phyloP scores from a whole-genome alignment of 768 basidiomycete genomes.

The Auricularia sp. region DNA sequence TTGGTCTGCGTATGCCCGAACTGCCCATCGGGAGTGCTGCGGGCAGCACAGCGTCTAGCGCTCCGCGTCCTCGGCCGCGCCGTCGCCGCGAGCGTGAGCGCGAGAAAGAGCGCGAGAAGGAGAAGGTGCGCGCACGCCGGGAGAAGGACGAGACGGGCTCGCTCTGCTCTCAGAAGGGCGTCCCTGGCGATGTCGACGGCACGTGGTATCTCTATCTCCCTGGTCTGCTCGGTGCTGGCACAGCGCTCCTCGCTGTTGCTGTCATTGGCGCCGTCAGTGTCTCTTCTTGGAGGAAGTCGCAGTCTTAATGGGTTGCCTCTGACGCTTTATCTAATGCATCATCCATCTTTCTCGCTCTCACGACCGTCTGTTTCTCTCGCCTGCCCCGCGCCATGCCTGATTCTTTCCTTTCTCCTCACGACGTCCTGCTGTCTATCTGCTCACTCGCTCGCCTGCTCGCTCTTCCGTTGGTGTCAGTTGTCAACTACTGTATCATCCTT shows the following conservation, averaged over 20 bases:
- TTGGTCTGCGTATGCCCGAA: slow-evolving; percentile 58
- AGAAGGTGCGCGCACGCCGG: slow-evolving; percentile 11
- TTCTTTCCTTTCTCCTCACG: too few species aligned
- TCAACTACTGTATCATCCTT: not conserved
- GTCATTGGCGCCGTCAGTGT: slow-evolving; percentile 71
- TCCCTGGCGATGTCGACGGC: slow-evolving; percentile 35
- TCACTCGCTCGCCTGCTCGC: too few species aligned
- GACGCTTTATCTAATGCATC: not conserved
- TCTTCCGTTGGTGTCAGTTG: too few species aligned
- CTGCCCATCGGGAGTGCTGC: slow-evolving; percentile 33
- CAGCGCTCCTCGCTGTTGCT: slow-evolving; percentile 67
- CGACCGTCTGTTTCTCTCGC: not conserved
- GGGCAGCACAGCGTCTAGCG: slow-evolving; percentile 6
- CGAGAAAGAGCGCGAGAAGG: slow-evolving; percentile 4
- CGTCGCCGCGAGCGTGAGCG: slow-evolving; percentile 2
- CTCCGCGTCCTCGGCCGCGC: not conserved
- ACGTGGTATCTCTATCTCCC: slow-evolving; percentile 77
- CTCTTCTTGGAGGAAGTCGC: slow-evolving; percentile 47
- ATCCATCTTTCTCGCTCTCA: not conserved
- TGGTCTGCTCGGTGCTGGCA: slow-evolving; percentile 73
- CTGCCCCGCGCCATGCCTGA: too few species aligned
- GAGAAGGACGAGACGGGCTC: slow-evolving; percentile 17
- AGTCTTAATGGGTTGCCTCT: not conserved
- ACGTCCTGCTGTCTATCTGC: too few species aligned
- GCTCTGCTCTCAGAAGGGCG: slow-evolving; percentile 35